phyloP scores from a whole-genome alignment of 2,329 filamentous ascomycete genomes.

The Venturia carpophila region DNA sequence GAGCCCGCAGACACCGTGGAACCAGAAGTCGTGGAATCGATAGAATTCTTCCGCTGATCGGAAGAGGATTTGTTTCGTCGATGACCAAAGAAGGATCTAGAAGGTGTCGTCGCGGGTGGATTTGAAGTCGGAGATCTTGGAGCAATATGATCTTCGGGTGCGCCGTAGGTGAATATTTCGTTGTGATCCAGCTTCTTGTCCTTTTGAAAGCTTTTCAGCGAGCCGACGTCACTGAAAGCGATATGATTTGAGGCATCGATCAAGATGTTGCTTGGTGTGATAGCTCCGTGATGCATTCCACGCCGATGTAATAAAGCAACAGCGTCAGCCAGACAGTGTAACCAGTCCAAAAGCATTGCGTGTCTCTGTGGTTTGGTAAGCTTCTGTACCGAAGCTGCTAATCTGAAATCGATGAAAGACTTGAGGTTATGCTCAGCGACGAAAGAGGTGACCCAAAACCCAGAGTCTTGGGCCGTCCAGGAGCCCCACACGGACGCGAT shows the following conservation, averaged over 20 bases:
- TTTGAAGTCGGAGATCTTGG: background rate
- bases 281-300: constrained; percentile 57
- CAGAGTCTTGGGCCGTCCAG: constrained; percentile 56
- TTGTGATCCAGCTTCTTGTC: constrained; percentile 53
- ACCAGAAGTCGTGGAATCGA: constrained; percentile 1
- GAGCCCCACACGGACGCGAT: constrained; percentile 64
- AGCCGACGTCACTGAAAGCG: constrained; percentile 56
- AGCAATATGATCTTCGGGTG: constrained; percentile 47
- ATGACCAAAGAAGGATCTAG: constrained; percentile 2
- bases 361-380: constrained; percentile 54
- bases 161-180: constrained; percentile 64
- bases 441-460: constrained; percentile 60
- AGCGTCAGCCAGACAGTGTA: constrained; percentile 64
- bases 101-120: constrained; percentile 5
- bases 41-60: background rate
- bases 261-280: constrained; percentile 63
- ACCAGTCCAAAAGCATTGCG: constrained; percentile 60
- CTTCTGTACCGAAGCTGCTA: constrained; percentile 54
- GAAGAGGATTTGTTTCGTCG: background rate
- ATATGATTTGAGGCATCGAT: constrained; percentile 58
- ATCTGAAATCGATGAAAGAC: constrained; percentile 55
- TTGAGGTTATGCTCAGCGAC: constrained; percentile 59
- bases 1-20: background rate
- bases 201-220: constrained; percentile 42
- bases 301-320: constrained; percentile 59